Conservation (phyloP, 2,329 filamentous ascomycete species). For the Cladobotryum protrusum region DNA sequence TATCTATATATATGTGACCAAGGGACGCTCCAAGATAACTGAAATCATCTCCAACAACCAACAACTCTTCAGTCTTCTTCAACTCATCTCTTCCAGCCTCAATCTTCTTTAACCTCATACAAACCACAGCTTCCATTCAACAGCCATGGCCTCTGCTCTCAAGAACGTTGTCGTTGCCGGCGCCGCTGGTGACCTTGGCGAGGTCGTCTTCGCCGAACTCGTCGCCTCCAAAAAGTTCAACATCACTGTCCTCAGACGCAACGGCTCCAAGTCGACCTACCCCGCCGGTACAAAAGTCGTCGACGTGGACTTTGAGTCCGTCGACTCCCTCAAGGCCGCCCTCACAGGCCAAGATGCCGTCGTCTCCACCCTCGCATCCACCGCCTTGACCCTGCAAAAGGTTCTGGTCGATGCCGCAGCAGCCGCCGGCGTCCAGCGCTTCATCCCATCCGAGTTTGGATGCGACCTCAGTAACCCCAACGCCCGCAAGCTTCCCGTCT, state of each 20-base stretch:
- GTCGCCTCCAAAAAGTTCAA: slow-evolving; percentile 28
- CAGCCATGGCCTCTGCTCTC: slow-evolving; percentile 24
- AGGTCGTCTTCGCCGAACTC: slow-evolving; percentile 24
- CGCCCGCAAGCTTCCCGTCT: slow-evolving; percentile 41
- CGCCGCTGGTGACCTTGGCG: slow-evolving; percentile 31
- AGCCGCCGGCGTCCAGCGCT: slow-evolving; percentile 53
- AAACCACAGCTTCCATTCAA: background rate
- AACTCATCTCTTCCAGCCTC: background rate
- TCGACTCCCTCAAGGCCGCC: slow-evolving; percentile 42
- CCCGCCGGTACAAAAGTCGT: slow-evolving; percentile 24
- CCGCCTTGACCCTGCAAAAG: slow-evolving; percentile 32
- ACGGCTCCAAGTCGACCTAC: slow-evolving; percentile 34
- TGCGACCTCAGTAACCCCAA: slow-evolving; percentile 28
- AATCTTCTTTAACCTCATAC: background rate
- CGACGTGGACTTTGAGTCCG: slow-evolving; percentile 34
- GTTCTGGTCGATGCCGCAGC: slow-evolving; percentile 53
- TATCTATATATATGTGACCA: too few relatives aligned
- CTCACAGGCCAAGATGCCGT: slow-evolving; percentile 54
- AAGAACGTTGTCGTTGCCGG: slow-evolving; percentile 35
- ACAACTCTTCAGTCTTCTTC: too few relatives aligned
- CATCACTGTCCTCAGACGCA: slow-evolving; percentile 30
- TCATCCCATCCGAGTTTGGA: slow-evolving; percentile 55
- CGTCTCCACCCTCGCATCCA: slow-evolving; percentile 30
- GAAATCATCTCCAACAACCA: too few relatives aligned
- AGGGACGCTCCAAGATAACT: too few relatives aligned